phyloP scores from a whole-genome alignment of 257 asterid species.

The Capsicum pubescens region DNA sequence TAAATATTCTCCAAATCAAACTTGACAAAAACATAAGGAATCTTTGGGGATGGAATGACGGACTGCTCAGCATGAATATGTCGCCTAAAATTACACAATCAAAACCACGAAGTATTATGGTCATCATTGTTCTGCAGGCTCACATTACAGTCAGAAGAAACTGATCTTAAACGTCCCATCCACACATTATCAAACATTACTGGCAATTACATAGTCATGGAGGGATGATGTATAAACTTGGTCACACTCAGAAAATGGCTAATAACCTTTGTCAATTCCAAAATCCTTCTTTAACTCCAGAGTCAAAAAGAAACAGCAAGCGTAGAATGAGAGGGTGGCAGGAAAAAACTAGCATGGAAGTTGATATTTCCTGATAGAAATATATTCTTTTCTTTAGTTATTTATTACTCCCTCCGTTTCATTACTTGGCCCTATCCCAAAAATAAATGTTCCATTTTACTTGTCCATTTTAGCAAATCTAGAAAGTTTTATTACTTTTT shows the following conservation, averaged over 20 bases:
- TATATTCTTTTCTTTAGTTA: neutral
- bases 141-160: neutral
- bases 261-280: neutral
- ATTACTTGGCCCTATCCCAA: too few relatives aligned
- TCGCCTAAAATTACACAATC: neutral
- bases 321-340: neutral
- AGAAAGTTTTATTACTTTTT: too few relatives aligned
- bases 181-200: neutral
- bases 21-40: neutral
- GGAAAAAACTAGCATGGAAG: neutral
- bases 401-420: neutral
- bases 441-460: too few relatives aligned
- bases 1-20: neutral
- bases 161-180: slow-evolving; percentile 1
- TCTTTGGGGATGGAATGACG: slow-evolving; percentile 7
- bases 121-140: neutral
- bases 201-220: neutral
- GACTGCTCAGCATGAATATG: neutral
- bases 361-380: neutral
- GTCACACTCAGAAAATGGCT: slow-evolving; percentile 21
- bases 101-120: neutral
- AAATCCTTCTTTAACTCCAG: neutral
- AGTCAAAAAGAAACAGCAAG: slow-evolving; percentile 17
- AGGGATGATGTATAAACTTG: neutral
- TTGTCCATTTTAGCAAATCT: too few relatives aligned